Percentiles rank a stretch among this genome's conserved stretches.
Conservation (phyloP, 78 protist species). For the Monosiga brevicollis region DNA sequence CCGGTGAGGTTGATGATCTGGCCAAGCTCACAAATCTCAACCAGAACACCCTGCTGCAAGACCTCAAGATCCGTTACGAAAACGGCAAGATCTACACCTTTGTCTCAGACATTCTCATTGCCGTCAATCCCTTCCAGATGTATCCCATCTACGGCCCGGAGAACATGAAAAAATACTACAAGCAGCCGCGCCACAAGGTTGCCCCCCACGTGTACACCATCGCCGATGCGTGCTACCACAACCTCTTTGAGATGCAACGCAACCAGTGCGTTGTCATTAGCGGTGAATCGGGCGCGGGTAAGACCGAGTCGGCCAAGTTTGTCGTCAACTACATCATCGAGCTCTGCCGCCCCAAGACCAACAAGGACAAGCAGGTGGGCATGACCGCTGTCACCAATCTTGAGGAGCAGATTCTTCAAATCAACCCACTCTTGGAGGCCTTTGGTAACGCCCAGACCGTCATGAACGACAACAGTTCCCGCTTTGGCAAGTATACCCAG, state of each 20-base stretch:
- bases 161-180: not conserved
- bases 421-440: constrained; percentile 73
- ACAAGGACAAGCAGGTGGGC: no score
- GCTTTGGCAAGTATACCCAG: constrained; percentile 93
- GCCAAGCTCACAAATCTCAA: not conserved
- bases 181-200: not conserved
- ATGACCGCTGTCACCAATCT: not conserved
- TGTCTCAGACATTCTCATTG: constrained; percentile 32
- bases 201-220: not conserved
- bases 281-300: constrained; percentile 56
- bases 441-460: constrained; percentile 95
- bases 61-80: not conserved
- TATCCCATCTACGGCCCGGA: not conserved
- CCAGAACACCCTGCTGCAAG: not conserved
- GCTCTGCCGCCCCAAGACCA: not conserved
- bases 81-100: constrained; percentile 10
- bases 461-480: constrained; percentile 85
- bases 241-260: not conserved
- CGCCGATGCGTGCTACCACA: not conserved
- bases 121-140: constrained; percentile 37
- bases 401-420: not conserved
- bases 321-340: not conserved
- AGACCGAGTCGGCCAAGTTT: constrained; percentile 1
- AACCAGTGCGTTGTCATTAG: constrained; percentile 40
- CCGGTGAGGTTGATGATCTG: not conserved